A percentile compares a stretch with the other conserved stretches of the same genome.
Conservation (phyloP, 2,329 filamentous ascomycete species). For the Fusarium sterilihyphosum region DNA sequence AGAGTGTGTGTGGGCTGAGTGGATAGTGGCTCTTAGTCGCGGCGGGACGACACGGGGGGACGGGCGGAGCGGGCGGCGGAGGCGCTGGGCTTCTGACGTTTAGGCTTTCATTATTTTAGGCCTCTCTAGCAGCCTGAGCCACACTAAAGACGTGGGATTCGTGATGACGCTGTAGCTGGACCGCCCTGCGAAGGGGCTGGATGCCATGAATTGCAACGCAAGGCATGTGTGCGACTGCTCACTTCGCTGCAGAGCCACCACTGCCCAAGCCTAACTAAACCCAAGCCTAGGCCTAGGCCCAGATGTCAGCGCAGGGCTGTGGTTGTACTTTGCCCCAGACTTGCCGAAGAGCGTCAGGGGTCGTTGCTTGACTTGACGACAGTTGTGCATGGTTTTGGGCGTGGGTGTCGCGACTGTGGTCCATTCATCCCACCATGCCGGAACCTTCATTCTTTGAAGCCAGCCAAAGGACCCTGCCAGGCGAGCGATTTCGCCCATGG, state of each 20-base stretch:
- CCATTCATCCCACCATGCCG: constrained; percentile 33
- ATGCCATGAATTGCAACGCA: constrained; percentile 19
- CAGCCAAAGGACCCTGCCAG: constrained; percentile 32
- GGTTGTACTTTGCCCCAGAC: constrained; percentile 38
- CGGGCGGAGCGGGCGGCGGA: constrained; percentile 35
- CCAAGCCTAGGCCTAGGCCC: constrained; percentile 23
- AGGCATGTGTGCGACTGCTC: constrained; percentile 29
- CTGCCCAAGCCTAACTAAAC: constrained; percentile 19
- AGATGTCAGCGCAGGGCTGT: constrained; percentile 41
- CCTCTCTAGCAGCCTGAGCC: constrained; percentile 36
- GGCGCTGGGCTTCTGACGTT: constrained; percentile 31
- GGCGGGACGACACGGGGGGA: constrained; percentile 35
- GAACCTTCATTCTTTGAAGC: constrained; percentile 19
- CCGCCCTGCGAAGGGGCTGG: constrained; percentile 37
- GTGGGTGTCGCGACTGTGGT: constrained; percentile 20
- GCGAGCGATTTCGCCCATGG: constrained; percentile 13
- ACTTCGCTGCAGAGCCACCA: constrained; percentile 40
- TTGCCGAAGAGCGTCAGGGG: constrained; percentile 36
- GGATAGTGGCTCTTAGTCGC: constrained; percentile 39
- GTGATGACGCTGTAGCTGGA: constrained; percentile 33
- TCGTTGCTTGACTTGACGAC: constrained; percentile 36
- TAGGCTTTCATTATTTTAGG: constrained; percentile 33
- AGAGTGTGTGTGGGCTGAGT: constrained; percentile 39
- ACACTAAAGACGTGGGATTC: constrained; percentile 29
- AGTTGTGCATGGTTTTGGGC: constrained; percentile 26